Conservation (phyloP, 352 stramenopile genomes). For the Globisporangium ultimum region DNA sequence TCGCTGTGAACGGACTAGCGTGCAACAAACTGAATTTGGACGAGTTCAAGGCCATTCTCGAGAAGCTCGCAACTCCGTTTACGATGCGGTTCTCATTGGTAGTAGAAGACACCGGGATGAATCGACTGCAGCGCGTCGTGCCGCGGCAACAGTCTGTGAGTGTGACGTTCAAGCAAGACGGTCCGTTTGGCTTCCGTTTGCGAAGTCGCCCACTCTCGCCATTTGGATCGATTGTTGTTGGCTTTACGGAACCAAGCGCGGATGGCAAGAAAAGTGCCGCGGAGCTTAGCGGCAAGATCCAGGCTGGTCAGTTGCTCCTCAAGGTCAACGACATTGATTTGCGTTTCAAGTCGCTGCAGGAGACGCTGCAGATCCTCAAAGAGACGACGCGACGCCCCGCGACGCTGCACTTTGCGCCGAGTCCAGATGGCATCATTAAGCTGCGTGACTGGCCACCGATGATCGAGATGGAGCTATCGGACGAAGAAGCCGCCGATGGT, state of each 20-base stretch:
- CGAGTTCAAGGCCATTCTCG: slow-evolving; percentile 53
- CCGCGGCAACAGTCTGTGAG: slow-evolving; percentile 46
- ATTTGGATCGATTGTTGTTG: slow-evolving; percentile 74
- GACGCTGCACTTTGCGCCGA: slow-evolving; percentile 72
- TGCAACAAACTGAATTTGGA: slow-evolving; percentile 71
- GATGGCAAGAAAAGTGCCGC: slow-evolving; percentile 56
- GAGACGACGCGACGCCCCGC: slow-evolving; percentile 56
- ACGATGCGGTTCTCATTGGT: slow-evolving; percentile 65
- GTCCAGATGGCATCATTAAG: slow-evolving; percentile 73
- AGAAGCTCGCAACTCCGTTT: slow-evolving; percentile 45
- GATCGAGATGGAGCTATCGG: slow-evolving; percentile 64
- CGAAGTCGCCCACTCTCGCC: slow-evolving; percentile 62
- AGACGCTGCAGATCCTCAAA: slow-evolving; percentile 57
- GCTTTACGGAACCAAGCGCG: slow-evolving; percentile 41
- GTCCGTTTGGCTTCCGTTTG: slow-evolving; percentile 71
- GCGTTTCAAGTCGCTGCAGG: slow-evolving; percentile 55
- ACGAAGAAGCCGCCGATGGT: slow-evolving; percentile 52
- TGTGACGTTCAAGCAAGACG: slow-evolving; percentile 72
- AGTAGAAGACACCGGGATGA: slow-evolving; percentile 55
- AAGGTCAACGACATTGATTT: slow-evolving; percentile 70
- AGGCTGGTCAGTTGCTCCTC: slow-evolving; percentile 56
- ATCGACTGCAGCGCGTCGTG: slow-evolving; percentile 43
- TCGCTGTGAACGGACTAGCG: slow-evolving; percentile 75
- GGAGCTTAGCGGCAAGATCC: slow-evolving; percentile 73
- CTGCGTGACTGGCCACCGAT: slow-evolving; percentile 81